These are phyloP conservation scores for Barnettozyma botsteinii DNA, from an alignment of 805 yeast species.

Conservation along the genomic window DNA sequence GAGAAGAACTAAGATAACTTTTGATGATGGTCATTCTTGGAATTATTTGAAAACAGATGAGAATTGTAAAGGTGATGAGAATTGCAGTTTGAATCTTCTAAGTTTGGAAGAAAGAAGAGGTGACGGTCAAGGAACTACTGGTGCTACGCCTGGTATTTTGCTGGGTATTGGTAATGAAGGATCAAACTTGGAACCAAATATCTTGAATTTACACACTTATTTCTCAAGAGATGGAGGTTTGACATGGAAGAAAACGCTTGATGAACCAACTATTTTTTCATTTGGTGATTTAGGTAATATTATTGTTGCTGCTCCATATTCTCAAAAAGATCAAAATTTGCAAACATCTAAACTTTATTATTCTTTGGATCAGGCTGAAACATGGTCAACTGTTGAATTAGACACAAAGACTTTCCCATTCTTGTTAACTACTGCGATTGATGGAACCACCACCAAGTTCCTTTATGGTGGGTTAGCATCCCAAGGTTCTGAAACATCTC, in stretches of 20 bases:
- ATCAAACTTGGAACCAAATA: slow-evolving; percentile 10
- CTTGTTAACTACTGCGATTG: slow-evolving; percentile 52
- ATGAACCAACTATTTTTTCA: slow-evolving; percentile 46
- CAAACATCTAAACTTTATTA: slow-evolving; percentile 35
- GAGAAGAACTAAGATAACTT: slow-evolving; percentile 31
- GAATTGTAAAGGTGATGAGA: slow-evolving; percentile 25
- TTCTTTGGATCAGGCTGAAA: slow-evolving; percentile 68
- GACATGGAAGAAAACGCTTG: slow-evolving; percentile 56
- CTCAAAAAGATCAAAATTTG: slow-evolving; percentile 27
- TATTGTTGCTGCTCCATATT: slow-evolving; percentile 44
- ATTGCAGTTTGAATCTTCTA: slow-evolving; percentile 32
- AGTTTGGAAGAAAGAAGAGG: slow-evolving; percentile 29
- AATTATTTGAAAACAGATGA: slow-evolving; percentile 24
- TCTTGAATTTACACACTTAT: slow-evolving; percentile 39
- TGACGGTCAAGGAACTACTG: slow-evolving; percentile 24
- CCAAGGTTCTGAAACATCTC: slow-evolving; percentile 2
- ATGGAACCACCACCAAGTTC: slow-evolving; percentile 65
- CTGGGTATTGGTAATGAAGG: slow-evolving; percentile 39
- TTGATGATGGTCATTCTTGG: slow-evolving; percentile 37
- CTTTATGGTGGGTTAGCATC: slow-evolving; percentile 39
- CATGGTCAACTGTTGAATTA: slow-evolving; percentile 51
- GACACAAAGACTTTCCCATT: slow-evolving; percentile 39
- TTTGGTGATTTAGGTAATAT: slow-evolving; percentile 81
- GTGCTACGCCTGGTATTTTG: slow-evolving; percentile 40
- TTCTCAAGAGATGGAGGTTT: slow-evolving; percentile 75